Evolutionary conservation across 2,329 filamentous ascomycete genomes (phyloP).

Genomic region (Fusarium subtropicale): DNA sequence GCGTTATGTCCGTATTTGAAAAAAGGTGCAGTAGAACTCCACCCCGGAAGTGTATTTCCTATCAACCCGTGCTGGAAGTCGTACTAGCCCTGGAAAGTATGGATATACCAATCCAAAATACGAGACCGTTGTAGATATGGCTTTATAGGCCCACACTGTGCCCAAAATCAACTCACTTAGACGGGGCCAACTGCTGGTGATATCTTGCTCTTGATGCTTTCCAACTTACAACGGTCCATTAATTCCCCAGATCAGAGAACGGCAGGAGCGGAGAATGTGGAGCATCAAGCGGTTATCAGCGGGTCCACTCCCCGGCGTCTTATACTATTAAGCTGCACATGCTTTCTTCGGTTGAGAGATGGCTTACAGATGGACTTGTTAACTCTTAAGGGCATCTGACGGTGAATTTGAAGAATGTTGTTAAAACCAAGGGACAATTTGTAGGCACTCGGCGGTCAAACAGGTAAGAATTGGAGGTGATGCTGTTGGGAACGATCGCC

Average conservation of each 20-base stretch:
- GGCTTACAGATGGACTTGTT: conserved; percentile 67
- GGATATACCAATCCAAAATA: neutral
- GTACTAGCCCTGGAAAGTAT: neutral
- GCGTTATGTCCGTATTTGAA: conserved; percentile 18
- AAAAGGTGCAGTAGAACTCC: conserved; percentile 15
- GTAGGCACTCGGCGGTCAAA: conserved; percentile 83
- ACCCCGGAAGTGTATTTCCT: conserved; percentile 7
- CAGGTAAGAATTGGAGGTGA: conserved; percentile 85
- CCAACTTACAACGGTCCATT: neutral
- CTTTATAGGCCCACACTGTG: too few species aligned
- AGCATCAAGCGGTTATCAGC: conserved; percentile 35
- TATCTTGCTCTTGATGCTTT: neutral
- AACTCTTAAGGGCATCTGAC: conserved; percentile 86
- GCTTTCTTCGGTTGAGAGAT: conserved; percentile 80
- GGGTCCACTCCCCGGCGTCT: conserved; percentile 28
- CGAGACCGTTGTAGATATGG: neutral
- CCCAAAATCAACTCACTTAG: neutral
- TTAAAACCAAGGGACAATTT: conserved; percentile 87
- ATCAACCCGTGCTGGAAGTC: neutral
- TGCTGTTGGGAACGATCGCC: conserved; percentile 88
- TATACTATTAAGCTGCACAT: conserved; percentile 52
- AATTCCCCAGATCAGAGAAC: conserved; percentile 17
- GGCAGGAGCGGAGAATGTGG: conserved; percentile 31
- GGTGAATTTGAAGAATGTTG: conserved; percentile 83
- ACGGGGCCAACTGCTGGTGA: neutral